Conservation (phyloP, 2,329 filamentous ascomycete species). For the Drechslera avenae region DNA sequence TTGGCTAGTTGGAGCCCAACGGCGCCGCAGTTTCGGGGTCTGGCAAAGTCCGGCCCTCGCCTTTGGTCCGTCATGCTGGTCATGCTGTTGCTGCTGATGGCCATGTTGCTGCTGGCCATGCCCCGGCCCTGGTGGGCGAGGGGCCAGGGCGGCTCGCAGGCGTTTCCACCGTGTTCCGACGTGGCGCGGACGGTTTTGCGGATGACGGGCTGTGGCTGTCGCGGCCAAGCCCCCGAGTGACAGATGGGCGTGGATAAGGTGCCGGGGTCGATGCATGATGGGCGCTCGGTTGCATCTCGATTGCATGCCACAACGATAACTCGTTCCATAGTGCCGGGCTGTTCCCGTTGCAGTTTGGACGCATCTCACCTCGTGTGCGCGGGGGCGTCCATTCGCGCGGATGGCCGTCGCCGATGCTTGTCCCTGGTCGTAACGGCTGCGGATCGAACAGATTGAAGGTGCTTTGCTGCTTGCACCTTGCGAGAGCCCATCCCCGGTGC, state of each 20-base stretch:
- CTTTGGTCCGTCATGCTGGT: too few relatives aligned
- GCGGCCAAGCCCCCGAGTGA: slow-evolving; percentile 21
- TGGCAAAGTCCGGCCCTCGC: background rate
- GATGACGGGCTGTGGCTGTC: slow-evolving; percentile 14
- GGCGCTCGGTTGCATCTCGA: slow-evolving; percentile 35
- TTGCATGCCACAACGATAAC: slow-evolving; percentile 28
- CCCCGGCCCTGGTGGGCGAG: background rate
- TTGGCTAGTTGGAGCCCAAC: slow-evolving; percentile 17
- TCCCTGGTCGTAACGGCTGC: slow-evolving; percentile 31
- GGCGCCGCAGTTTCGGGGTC: background rate
- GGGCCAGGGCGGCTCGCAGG: background rate
- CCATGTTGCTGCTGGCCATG: too few relatives aligned
- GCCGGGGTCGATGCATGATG: slow-evolving; percentile 23
- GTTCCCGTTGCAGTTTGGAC: slow-evolving; percentile 19
- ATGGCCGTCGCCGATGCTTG: slow-evolving; percentile 25
- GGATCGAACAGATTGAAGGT: slow-evolving; percentile 23
- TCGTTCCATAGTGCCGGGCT: slow-evolving; percentile 26
- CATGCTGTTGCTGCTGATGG: background rate
- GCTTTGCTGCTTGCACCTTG: background rate
- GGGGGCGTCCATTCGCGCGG: slow-evolving; percentile 29
- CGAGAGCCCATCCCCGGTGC: slow-evolving; percentile 1
- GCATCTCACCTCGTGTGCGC: slow-evolving; percentile 30
- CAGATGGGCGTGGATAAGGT: slow-evolving; percentile 20
- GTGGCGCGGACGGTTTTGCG: slow-evolving; percentile 13
- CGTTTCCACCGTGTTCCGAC: slow-evolving; percentile 7